phyloP scores from a whole-genome alignment of 2,329 filamentous ascomycete genomes.

The Paecilomyces niveus region DNA sequence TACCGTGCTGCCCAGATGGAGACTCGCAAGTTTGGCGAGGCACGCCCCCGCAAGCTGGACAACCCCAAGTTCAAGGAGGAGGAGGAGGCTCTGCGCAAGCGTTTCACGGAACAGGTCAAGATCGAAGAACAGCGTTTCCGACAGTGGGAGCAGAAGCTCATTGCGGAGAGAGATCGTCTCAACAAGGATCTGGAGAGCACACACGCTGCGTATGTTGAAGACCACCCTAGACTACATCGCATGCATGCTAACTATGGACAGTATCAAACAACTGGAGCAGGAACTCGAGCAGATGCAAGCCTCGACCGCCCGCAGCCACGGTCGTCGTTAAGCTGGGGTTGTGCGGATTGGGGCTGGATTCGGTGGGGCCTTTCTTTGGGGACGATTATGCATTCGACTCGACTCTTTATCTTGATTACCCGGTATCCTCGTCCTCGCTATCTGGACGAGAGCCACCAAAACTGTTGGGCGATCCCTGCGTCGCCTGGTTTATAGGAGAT shows the following conservation, averaged over 20 bases:
- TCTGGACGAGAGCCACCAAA: slow-evolving; percentile 22
- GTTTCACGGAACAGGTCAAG: slow-evolving; percentile 99
- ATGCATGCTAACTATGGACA: slow-evolving; percentile 23
- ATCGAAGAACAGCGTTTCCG: slow-evolving; percentile 98
- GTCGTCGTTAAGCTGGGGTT: slow-evolving; percentile 62
- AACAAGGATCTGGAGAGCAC: slow-evolving; percentile 99
- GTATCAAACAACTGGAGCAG: slow-evolving; percentile 57
- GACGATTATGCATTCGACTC: slow-evolving; percentile 16
- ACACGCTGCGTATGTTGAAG: slow-evolving; percentile 60
- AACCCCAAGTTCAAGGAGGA: slow-evolving; percentile 99
- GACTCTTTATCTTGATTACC: slow-evolving; percentile 29
- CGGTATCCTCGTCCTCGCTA: slow-evolving; percentile 24
- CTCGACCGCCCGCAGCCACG: slow-evolving; percentile 81
- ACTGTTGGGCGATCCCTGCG: slow-evolving; percentile 10
- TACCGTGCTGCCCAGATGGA: slow-evolving; percentile 99
- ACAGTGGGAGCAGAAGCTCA: slow-evolving; percentile 99
- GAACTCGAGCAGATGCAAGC: slow-evolving; percentile 94
- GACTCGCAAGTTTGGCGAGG: slow-evolving; percentile 98
- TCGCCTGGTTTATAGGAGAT: slow-evolving; percentile 3
- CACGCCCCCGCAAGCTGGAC: slow-evolving; percentile 92
- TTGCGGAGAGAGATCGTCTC: slow-evolving; percentile 93
- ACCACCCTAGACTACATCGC: background rate
- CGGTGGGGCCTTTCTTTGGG: background rate
- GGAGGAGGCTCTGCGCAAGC: slow-evolving; percentile 95
- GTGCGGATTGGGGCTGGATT: slow-evolving; percentile 1